phyloP scores from a whole-genome alignment of 768 basidiomycete species.

The Kwoniella shandongensis region DNA sequence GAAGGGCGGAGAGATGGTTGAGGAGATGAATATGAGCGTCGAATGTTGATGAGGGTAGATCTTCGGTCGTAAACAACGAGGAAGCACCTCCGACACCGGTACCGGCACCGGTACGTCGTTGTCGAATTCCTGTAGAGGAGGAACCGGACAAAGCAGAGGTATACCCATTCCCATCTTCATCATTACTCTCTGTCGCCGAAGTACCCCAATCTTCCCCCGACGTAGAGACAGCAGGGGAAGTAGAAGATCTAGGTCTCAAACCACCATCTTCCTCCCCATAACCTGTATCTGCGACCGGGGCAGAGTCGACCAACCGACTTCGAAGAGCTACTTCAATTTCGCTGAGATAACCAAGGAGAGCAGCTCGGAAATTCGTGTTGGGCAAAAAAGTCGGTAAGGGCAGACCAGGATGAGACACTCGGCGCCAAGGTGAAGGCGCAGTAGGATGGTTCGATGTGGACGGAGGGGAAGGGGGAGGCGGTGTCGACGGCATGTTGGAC shows the following conservation, averaged over 20 bases:
- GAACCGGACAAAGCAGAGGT: background rate
- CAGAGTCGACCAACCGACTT: conserved; percentile 24
- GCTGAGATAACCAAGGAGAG: conserved; percentile 47
- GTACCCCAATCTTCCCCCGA: conserved; percentile 11
- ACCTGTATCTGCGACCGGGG: background rate
- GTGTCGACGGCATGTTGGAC: too few relatives aligned
- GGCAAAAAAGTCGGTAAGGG: conserved; percentile 31
- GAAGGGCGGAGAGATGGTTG: conserved; percentile 32
- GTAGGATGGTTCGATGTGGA: background rate
- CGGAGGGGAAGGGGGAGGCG: background rate
- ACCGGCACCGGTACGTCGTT: background rate
- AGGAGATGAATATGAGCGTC: conserved; percentile 17
- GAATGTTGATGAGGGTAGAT: too few relatives aligned
- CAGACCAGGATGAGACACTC: conserved; percentile 28
- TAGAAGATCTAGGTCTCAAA: conserved; percentile 15
- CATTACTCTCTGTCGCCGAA: background rate
- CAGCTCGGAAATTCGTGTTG: conserved; percentile 36
- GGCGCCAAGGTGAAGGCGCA: conserved; percentile 22
- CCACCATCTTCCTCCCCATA: conserved; percentile 1
- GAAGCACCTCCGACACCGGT: too few relatives aligned
- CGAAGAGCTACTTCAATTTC: conserved; percentile 46
- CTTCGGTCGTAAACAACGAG: too few relatives aligned
- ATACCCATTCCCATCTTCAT: conserved; percentile 11
- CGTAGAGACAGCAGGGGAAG: conserved; percentile 7
- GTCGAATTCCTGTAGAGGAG: background rate